These are phyloP conservation scores for Daldinia concentrica DNA, from an alignment of 495 filamentous ascomycete species.

Conservation along the genomic window DNA sequence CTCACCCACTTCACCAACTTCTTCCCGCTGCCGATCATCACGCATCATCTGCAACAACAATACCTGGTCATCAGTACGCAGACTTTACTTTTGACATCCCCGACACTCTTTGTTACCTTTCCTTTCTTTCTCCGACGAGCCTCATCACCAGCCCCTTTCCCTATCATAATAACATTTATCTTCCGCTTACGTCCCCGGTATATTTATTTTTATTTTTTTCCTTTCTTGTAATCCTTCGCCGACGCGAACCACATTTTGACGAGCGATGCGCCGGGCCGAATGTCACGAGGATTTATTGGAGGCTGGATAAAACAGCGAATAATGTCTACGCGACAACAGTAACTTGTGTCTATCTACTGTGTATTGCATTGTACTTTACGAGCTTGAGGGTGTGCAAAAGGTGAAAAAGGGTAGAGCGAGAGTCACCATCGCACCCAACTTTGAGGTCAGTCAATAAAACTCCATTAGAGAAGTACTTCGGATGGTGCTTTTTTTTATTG, in stretches of 20 bases:
- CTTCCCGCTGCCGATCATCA: constrained; percentile 42
- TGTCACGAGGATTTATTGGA: constrained; percentile 47
- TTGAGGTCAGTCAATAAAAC: constrained; percentile 28
- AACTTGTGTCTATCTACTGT: constrained; percentile 34
- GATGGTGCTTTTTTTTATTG: constrained; percentile 13
- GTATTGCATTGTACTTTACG: constrained; percentile 22
- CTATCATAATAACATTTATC: constrained; percentile 4
- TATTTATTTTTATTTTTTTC: neutral
- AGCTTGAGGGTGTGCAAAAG: constrained; percentile 14
- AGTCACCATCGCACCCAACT: constrained; percentile 34
- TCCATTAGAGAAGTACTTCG: neutral
- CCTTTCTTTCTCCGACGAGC: constrained; percentile 10
- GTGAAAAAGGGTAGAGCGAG: constrained; percentile 13
- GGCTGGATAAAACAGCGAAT: constrained; percentile 49
- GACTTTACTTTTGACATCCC: constrained; percentile 21
- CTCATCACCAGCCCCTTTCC: neutral
- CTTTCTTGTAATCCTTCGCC: constrained; percentile 30
- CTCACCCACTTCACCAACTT: constrained; percentile 38
- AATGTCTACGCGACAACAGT: constrained; percentile 46
- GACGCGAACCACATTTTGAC: constrained; percentile 46
- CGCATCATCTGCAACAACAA: constrained; percentile 43
- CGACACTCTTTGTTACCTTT: constrained; percentile 18
- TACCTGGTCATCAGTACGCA: constrained; percentile 32
- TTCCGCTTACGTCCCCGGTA: neutral
- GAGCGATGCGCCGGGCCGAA: constrained; percentile 49